These are phyloP conservation scores for Boletus patriciae DNA, from an alignment of 768 basidiomycete genomes.

Conservation along the genomic window DNA sequence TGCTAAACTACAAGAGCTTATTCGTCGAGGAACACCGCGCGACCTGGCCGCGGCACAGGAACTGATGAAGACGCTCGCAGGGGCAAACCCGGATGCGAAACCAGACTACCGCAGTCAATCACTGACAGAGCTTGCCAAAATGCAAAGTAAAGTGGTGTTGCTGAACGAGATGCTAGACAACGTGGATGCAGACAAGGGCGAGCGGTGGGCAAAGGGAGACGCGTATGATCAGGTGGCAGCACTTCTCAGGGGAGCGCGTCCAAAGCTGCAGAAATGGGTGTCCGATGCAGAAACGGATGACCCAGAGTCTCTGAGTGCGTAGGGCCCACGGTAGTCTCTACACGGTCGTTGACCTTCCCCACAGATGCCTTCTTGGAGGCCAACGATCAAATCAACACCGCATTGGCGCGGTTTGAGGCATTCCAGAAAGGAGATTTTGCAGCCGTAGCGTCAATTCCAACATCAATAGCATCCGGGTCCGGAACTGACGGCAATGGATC, in stretches of 20 bases:
- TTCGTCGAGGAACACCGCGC: conserved; percentile 91
- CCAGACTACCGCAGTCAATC: conserved; percentile 93
- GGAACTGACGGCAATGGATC: conserved; percentile 23
- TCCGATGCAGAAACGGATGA: conserved; percentile 89
- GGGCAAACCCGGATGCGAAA: conserved; percentile 92
- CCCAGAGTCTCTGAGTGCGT: conserved; percentile 82
- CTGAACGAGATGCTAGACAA: conserved; percentile 98
- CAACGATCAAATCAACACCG: conserved; percentile 97
- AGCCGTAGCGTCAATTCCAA: conserved; percentile 67
- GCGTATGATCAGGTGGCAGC: conserved; percentile 95
- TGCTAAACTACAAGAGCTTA: conserved; percentile 98
- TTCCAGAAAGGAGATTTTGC: conserved; percentile 91
- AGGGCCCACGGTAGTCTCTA: background rate
- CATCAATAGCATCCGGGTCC: conserved; percentile 46
- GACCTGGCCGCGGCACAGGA: conserved; percentile 96
- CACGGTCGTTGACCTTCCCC: background rate
- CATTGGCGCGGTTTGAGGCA: conserved; percentile 85
- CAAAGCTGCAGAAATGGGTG: conserved; percentile 98
- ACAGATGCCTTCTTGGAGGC: conserved; percentile 91
- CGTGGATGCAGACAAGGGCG: conserved; percentile 66
- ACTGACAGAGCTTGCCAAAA: conserved; percentile 84
- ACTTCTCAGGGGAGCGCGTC: conserved; percentile 77
- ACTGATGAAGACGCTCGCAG: conserved; percentile 93
- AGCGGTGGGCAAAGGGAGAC: conserved; percentile 84
- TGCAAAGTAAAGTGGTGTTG: conserved; percentile 94